Evolutionary conservation across 805 yeast species (phyloP).

Genomic region (Yamadazyma ubonensis): DNA sequence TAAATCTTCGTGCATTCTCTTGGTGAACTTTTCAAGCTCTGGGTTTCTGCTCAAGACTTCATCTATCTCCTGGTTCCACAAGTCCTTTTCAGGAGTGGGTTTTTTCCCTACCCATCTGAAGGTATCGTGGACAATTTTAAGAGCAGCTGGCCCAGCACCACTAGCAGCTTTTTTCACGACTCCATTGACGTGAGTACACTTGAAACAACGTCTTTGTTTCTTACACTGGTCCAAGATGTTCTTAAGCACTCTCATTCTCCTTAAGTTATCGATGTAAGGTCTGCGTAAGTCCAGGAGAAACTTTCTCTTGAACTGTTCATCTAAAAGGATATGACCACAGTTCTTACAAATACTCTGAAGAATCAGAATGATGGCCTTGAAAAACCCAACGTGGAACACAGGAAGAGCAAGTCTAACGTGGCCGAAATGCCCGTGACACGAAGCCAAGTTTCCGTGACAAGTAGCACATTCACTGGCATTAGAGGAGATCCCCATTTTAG

Average conservation of each 20-base stretch:
- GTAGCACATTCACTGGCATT: slow-evolving; percentile 84
- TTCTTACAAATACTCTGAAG: slow-evolving; percentile 88
- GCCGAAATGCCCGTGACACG: slow-evolving; percentile 99
- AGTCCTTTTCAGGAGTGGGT: slow-evolving; percentile 74
- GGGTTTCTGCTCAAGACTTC: slow-evolving; percentile 74
- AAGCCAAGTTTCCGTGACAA: slow-evolving; percentile 86
- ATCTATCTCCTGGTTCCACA: slow-evolving; percentile 86
- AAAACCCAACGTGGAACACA: slow-evolving; percentile 96
- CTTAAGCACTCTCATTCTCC: slow-evolving; percentile 87
- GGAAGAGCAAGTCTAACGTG: slow-evolving; percentile 91
- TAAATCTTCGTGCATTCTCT: slow-evolving; percentile 87
- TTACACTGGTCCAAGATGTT: slow-evolving; percentile 88
- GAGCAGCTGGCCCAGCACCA: slow-evolving; percentile 88
- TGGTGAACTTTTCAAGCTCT: slow-evolving; percentile 82
- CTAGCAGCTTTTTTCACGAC: slow-evolving; percentile 95
- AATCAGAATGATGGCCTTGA: slow-evolving; percentile 84
- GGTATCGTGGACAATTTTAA: slow-evolving; percentile 93
- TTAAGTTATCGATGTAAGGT: slow-evolving; percentile 85
- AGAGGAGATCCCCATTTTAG: slow-evolving; percentile 91
- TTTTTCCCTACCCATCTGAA: slow-evolving; percentile 95
- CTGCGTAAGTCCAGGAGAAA: slow-evolving; percentile 78
- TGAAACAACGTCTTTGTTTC: slow-evolving; percentile 86
- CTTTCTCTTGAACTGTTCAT: slow-evolving; percentile 65
- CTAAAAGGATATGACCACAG: slow-evolving; percentile 76
- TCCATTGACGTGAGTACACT: slow-evolving; percentile 89